Evolutionary conservation across 2,329 filamentous ascomycete genomes (phyloP).

Genomic region (Epichloe bromicola): DNA sequence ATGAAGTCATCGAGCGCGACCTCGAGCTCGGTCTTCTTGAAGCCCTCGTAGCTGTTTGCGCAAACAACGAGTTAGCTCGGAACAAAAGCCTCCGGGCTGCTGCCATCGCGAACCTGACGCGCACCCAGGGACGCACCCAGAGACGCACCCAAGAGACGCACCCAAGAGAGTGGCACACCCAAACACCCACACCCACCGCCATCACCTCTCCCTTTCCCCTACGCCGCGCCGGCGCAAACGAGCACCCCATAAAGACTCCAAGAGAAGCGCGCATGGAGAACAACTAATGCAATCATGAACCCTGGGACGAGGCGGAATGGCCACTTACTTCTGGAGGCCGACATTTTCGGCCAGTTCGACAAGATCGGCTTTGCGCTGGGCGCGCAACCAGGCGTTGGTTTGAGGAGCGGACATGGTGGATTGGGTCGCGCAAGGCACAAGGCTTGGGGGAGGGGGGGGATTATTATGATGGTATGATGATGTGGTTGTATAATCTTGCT

Average conservation of each 20-base stretch:
- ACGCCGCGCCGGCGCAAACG: too few species aligned
- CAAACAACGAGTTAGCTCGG: not conserved
- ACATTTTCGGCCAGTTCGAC: slow-evolving; percentile 58
- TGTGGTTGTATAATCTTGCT: not conserved
- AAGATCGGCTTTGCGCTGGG: slow-evolving; percentile 73
- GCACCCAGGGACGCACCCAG: not conserved
- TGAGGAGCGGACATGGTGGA: slow-evolving; percentile 13
- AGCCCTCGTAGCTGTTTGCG: slow-evolving; percentile 45
- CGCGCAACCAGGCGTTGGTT: slow-evolving; percentile 60
- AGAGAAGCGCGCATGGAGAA: not conserved
- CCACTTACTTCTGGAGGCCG: slow-evolving; percentile 58
- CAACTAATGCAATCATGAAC: not conserved
- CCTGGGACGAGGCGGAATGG: slow-evolving; percentile 3
- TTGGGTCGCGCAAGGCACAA: not conserved
- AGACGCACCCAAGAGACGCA: too few species aligned
- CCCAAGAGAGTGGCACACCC: too few species aligned
- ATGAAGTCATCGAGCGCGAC: slow-evolving; percentile 61
- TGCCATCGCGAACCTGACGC: slow-evolving; percentile 2
- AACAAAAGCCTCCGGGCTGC: not conserved
- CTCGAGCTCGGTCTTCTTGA: slow-evolving; percentile 73
- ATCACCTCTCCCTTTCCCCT: too few species aligned
- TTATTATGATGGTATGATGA: not conserved
- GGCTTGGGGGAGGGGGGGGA: not conserved
- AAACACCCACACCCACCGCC: too few species aligned
- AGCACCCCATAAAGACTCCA: too few species aligned